Evolutionary conservation across 1,139 yeast genomes (phyloP), one percentile per base, ranked within the genome.

Genomic region (Geotrichum reessii): DNA sequence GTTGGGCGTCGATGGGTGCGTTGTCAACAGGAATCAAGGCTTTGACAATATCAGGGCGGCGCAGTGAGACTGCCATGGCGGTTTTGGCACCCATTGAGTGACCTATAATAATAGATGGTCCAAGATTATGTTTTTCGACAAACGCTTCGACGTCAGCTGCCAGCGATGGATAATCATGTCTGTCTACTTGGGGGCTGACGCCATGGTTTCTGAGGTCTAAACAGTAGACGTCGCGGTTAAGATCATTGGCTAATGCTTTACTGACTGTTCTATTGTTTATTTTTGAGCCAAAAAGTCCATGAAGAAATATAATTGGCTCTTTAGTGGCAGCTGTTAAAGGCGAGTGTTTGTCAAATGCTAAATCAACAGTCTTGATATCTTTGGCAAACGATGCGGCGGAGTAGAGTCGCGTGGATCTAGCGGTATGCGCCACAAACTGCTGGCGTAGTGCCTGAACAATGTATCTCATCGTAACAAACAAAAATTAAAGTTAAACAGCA

Each of bases 51-150:
- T 82, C 81, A 0, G 95, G 95, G 24, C 81, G 76, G 56, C 90
- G 78, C 62, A 93, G 76, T 0, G 92, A 86, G 3, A 88, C 77
- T 0, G 93, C 90, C 98, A 93, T 92, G 2, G 87, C 97, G 0
- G 92, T 81, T 69, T 93, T 93, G 9, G 97, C 98, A 6, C 99
- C 99, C 97, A 93, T 91, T 0, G 97, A 91, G 72, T 92, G 98
- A 1, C 99, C 99, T 27, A 93, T 78, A 24, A 93, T 64, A 21
- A 89, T 82, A 0, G 95, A 88, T 47, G 79, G 74, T 33, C 75
- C 74, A 12, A 84, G 62, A 1, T 63, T 65, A 21, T 82, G 77
- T 4, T 79, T 80, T 1, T 67, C 67, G 17, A 91, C 79, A 69
- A 92, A 93, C 40, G 73, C 67, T 67, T 85, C 91, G 25, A 93